Base-by-base conservation (phyloP, 2,329 filamentous ascomycete genomes). In the Penicillium expansum region DNA sequence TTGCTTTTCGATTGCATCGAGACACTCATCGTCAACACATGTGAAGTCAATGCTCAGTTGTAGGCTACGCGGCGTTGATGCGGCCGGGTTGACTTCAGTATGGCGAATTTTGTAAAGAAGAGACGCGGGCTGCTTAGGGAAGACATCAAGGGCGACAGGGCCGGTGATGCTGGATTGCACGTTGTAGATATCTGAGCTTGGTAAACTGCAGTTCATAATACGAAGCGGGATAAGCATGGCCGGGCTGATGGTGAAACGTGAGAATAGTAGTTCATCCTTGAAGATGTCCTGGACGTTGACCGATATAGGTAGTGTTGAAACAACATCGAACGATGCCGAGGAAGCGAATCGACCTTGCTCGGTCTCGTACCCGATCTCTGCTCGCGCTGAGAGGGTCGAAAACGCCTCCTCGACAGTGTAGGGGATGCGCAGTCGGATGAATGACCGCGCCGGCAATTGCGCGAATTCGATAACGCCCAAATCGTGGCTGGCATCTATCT, bases 201-300 rank as follows among this genome's bases (percentile, higher is more conserved):
- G 74, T 0, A 99, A 82, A 51, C 85, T 81, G 62, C 90, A 90
- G 52, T 83, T 83, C 44, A 89, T 80, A 7, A 99, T 77, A 4
- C 89, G 83, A 10, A 97, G 73, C 0, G 94, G 94, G 30, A 88
- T 86, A 24, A 83, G 73, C 55, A 82, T 90, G 1, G 91, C 88
- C 0, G 92, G 92, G 13, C 91, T 92, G 51, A 99, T 88, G 14
- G 90, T 96, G 71, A 99, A 99, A 10, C 88, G 88, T 0, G 92
- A 97, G 69, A 94, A 94, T 0, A 97, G 80, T 0, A 85, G 82
- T 8, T 86, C 78, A 61, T 91, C 86, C 70, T 96, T 96, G 79
- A 97, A 97, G 29, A 95, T 85, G 66, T 99, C 94, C 67, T 97
- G 92, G 6, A 99, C 94, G 63, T 97, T 97, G 60, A 99, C 94